A percentile compares a stretch with the other conserved stretches of the same genome.
Evolutionary conservation across 169 alveolate genomes (phyloP).

Genomic region (Plasmodium ovale): DNA sequence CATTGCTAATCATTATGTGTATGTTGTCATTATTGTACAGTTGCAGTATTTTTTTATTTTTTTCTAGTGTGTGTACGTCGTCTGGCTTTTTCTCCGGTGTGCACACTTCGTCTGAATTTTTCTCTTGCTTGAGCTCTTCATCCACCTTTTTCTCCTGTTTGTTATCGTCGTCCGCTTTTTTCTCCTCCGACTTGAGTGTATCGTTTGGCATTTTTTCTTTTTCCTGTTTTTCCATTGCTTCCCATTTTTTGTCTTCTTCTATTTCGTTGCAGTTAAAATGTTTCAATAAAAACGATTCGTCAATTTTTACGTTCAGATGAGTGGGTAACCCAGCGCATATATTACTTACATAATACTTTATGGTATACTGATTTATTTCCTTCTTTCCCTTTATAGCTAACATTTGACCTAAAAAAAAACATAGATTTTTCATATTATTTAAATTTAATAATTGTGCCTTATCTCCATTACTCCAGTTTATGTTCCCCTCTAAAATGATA

Average conservation of each 20-base stretch:
- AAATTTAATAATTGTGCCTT: conserved; percentile 73
- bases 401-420: conserved; percentile 74
- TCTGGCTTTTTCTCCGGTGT: conserved; percentile 10
- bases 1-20: conserved; percentile 74
- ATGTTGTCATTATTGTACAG: conserved; percentile 71
- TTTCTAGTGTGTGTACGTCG: no score
- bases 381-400: conserved; percentile 74
- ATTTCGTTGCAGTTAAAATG: conserved; percentile 72
- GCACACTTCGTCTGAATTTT: no score
- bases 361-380: conserved; percentile 74
- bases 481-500: conserved; percentile 67
- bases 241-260: conserved; percentile 71
- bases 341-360: conserved; percentile 62
- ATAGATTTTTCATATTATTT: conserved; percentile 55
- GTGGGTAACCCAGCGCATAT: conserved; percentile 76
- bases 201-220: no score
- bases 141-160: no score
- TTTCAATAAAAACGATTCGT: conserved; percentile 49
- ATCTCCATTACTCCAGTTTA: conserved; percentile 59
- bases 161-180: no score
- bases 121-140: no score
- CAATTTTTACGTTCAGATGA: conserved; percentile 52
- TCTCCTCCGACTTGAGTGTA: conserved; percentile 20
- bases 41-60: conserved; percentile 30
- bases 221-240: no score